These are phyloP conservation scores for Pelargonium fulgidum DNA, from an alignment of 441 rosid species.

Conservation along the genomic window DNA sequence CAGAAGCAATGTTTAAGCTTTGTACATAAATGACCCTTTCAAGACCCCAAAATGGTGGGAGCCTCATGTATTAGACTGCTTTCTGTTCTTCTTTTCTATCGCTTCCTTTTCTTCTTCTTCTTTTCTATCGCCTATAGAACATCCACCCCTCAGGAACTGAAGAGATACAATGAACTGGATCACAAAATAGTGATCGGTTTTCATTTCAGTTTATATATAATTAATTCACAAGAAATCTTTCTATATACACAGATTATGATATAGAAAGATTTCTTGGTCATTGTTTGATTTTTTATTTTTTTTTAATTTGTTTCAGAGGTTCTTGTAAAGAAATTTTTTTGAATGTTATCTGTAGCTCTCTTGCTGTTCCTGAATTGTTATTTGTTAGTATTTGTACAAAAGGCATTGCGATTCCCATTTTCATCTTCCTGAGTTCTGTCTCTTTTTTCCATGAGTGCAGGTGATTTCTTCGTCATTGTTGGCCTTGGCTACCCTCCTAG, in stretches of 20 bases:
- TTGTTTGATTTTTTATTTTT: neutral
- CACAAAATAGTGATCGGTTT: neutral
- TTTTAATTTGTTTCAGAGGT: neutral
- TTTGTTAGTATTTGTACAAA: neutral
- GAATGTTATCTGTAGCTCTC: conserved; percentile 6
- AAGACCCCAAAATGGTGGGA: too few relatives aligned
- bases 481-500: conserved; percentile 84
- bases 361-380: conserved; percentile 4
- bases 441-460: conserved; percentile 34
- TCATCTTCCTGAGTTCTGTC: neutral
- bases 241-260: neutral
- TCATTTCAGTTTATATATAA: neutral
- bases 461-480: conserved; percentile 75
- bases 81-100: too few relatives aligned
- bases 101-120: too few relatives aligned
- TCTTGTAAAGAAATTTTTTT: neutral
- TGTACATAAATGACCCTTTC: too few relatives aligned
- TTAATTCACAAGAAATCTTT: too few relatives aligned
- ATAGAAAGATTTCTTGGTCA: neutral
- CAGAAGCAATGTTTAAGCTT: too few relatives aligned
- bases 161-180: neutral
- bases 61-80: too few relatives aligned
- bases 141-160: neutral
- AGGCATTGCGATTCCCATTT: neutral
- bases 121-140: too few relatives aligned